These are phyloP conservation scores for Yueomyces sinensis DNA, from an alignment of 805 yeast species.

Conservation along the genomic window DNA sequence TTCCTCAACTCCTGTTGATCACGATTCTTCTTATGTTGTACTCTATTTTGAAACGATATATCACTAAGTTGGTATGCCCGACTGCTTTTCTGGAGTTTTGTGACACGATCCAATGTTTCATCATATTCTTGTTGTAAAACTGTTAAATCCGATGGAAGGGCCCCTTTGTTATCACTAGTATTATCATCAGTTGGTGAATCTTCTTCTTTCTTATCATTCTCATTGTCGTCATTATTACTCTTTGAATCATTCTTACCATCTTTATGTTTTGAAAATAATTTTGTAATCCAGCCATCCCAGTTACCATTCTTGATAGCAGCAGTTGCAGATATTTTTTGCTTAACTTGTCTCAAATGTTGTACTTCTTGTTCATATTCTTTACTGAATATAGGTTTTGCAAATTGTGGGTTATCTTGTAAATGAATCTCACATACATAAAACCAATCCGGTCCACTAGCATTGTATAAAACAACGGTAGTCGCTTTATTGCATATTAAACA, in stretches of 20 bases:
- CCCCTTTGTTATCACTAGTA: background rate
- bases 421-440: slow-evolving; percentile 24
- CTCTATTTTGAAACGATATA: slow-evolving; percentile 13
- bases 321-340: slow-evolving; percentile 6
- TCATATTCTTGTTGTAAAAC: slow-evolving; percentile 8
- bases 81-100: slow-evolving; percentile 8
- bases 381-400: slow-evolving; percentile 17
- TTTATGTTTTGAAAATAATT: slow-evolving; percentile 7
- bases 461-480: slow-evolving; percentile 16
- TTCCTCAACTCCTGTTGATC: slow-evolving; percentile 4
- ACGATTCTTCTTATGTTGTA: slow-evolving; percentile 7
- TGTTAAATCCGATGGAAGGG: background rate
- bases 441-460: slow-evolving; percentile 19
- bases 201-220: slow-evolving; percentile 1
- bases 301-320: slow-evolving; percentile 6
- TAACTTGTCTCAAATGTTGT: slow-evolving; percentile 7
- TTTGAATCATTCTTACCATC: background rate
- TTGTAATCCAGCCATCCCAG: slow-evolving; percentile 24
- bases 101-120: slow-evolving; percentile 9
- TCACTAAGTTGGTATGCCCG: slow-evolving; percentile 12
- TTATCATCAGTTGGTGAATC: slow-evolving; percentile 1
- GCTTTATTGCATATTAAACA: slow-evolving; percentile 19
- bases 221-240: background rate
- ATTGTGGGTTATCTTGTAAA: slow-evolving; percentile 21
- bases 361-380: slow-evolving; percentile 11